These are phyloP conservation scores for Beauveria caledonica DNA, from an alignment of 2,329 filamentous ascomycete species.

Conservation along the genomic window DNA sequence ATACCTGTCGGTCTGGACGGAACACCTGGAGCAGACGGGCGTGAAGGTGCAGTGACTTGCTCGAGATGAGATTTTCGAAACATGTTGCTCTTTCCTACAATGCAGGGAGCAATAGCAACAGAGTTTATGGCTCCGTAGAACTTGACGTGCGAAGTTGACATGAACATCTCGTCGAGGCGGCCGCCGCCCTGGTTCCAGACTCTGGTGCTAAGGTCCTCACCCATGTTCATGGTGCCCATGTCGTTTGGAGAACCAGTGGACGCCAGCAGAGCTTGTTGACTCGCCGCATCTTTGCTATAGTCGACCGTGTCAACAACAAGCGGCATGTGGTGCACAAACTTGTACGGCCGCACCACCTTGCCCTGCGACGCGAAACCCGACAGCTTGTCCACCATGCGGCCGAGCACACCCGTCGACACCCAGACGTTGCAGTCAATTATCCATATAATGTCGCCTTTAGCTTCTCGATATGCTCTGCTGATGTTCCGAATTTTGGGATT, in stretches of 20 bases:
- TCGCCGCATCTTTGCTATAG: conserved; percentile 17
- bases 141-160: conserved; percentile 88
- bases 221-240: conserved; percentile 8
- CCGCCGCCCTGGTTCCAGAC: conserved; percentile 54
- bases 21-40: conserved; percentile 34
- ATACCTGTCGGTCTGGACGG: conserved; percentile 54
- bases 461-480: conserved; percentile 85
- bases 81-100: conserved; percentile 97
- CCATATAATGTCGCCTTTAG: conserved; percentile 84
- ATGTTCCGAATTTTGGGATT: conserved; percentile 99
- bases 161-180: conserved; percentile 86
- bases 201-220: conserved; percentile 18
- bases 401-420: conserved; percentile 70
- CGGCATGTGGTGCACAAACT: conserved; percentile 92
- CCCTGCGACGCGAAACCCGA: conserved; percentile 54
- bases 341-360: conserved; percentile 54
- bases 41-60: conserved; percentile 49
- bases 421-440: conserved; percentile 95
- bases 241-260: conserved; percentile 23
- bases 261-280: conserved; percentile 24
- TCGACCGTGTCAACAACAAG: conserved; percentile 67
- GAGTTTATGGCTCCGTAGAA: conserved; percentile 98
- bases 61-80: conserved; percentile 89
- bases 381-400: conserved; percentile 82
- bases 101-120: conserved; percentile 81